Evolutionary conservation across 192 early-diverging fungal species (phyloP), one percentile per base, ranked within the genome.

Genomic region (Linnemannia elongata): DNA sequence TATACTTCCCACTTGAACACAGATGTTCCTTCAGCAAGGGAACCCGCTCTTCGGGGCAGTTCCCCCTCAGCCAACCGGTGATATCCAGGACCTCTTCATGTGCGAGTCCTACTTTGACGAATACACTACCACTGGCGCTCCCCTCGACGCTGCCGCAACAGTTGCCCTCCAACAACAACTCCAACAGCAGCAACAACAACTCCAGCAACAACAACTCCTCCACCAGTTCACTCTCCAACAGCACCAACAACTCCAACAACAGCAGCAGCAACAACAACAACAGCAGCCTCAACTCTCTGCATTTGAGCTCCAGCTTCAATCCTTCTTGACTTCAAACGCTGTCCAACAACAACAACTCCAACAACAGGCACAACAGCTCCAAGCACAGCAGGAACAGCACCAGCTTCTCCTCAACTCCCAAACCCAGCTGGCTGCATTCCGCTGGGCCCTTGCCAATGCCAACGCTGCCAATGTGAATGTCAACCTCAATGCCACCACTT

Each of bases 81-180:
- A 88, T 30, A 49, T 88, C 38, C 78, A 88, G 76, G 88, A 90
- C 71, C 72, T 86, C 1, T 81, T 83, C 74, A 87, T 88, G 88
- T 87, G 81, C 76, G 83, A 90, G 77, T 82, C 89, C 0, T 89
- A 86, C 73, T 89, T 90, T 81, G 89, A 90, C 75, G 80, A 90
- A 63, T 88, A 85, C 75, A 82, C 87, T 8, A 86, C 79, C 17
- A 78, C 83, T 8, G 75, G 77, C 3, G 69, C 80, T 1, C 70
- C 85, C 17, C 35, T 81, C 22, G 75, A 86, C 71, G 44, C 63
- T 24, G 42, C 42, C 38, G 18, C 71, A 24, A 55, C 63, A 33
- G 66, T 42, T 35, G 73, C 57, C 41, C 54, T 75, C 1, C 82
- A 74, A 36, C 60, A 86, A 27, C 72, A 69, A 22, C 49, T 78